These are phyloP conservation scores for Glebionis coronaria DNA, from an alignment of 129 eudicot species.

Conservation along the genomic window DNA sequence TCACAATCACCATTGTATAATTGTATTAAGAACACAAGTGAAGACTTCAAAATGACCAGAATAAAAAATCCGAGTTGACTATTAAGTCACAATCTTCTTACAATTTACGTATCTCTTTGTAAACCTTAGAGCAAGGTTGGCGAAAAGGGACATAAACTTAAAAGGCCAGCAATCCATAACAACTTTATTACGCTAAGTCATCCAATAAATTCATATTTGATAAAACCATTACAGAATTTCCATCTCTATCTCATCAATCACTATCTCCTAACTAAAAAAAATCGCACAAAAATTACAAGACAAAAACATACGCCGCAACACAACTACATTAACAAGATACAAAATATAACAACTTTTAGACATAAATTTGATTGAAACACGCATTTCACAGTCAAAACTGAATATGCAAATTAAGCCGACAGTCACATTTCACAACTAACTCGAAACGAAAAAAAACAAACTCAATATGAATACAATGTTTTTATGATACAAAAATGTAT, in stretches of 20 bases:
- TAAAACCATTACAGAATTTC: not conserved
- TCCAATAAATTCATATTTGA: not conserved
- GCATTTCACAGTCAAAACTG: too few relatives aligned
- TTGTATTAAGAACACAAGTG: not conserved
- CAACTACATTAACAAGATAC: too few relatives aligned
- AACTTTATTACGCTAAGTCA: not conserved
- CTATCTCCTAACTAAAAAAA: conserved; percentile 6
- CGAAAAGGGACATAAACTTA: not conserved
- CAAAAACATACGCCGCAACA: not conserved
- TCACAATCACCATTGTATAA: conserved; percentile 1
- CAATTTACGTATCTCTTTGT: not conserved
- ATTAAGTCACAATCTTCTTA: not conserved
- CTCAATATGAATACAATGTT: too few relatives aligned
- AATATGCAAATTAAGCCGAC: too few relatives aligned
- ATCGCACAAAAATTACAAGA: not conserved
- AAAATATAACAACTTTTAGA: too few relatives aligned
- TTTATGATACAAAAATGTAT: too few relatives aligned
- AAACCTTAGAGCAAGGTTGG: conserved; percentile 1
- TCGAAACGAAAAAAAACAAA: too few relatives aligned
- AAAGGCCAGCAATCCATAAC: not conserved
- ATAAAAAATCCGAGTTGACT: conserved; percentile 3
- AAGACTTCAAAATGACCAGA: not conserved
- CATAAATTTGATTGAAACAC: too few relatives aligned
- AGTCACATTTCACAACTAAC: too few relatives aligned
- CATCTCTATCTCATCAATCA: conserved; percentile 15